phyloP scores from a whole-genome alignment of 257 asterid genomes.

The Solanum commersonii region DNA sequence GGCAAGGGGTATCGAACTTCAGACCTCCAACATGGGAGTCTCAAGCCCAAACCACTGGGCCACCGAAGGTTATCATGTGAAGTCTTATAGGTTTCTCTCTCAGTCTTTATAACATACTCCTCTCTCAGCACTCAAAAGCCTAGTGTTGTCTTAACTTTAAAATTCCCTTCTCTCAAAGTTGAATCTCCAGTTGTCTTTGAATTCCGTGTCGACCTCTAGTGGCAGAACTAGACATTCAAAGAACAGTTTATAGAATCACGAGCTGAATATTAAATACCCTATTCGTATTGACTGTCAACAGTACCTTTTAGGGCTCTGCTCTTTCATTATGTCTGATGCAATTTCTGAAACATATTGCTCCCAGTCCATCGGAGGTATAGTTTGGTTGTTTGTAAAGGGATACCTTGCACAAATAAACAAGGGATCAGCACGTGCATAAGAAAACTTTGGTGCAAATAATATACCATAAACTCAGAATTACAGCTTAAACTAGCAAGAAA shows the following conservation, averaged over 20 bases:
- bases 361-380: constrained; percentile 91
- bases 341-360: constrained; percentile 89
- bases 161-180: neutral
- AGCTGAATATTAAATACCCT: neutral
- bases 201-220: neutral
- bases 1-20: neutral
- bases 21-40: neutral
- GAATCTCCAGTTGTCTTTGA: neutral
- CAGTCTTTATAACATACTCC: neutral
- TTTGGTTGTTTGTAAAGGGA: constrained; percentile 72
- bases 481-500: neutral
- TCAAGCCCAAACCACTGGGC: neutral
- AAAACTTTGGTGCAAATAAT: neutral
- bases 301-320: constrained; percentile 96
- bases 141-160: neutral
- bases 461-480: neutral
- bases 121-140: neutral
- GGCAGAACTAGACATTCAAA: neutral
- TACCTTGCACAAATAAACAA: constrained; percentile 39
- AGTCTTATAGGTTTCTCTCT: neutral
- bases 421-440: neutral
- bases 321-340: constrained; percentile 83
- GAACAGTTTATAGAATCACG: neutral
- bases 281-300: constrained; percentile 1
- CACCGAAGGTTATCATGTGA: neutral